Conservation (phyloP, 2,329 filamentous ascomycete genomes). For the Aspergillus sclerotialis region DNA sequence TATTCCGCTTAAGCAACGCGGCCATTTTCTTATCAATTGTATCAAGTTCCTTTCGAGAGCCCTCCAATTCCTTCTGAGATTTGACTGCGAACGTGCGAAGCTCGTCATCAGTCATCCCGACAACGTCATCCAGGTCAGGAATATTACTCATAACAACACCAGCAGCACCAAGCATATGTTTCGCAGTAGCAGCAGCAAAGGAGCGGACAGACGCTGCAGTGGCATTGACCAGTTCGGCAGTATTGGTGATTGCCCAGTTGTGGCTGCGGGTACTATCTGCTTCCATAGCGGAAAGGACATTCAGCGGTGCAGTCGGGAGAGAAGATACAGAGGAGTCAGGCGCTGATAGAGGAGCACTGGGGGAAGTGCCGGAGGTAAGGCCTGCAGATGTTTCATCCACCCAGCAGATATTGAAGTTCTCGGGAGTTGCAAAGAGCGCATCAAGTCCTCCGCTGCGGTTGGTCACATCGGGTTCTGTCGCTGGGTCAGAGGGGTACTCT, state of each 20-base stretch:
- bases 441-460: slow-evolving; percentile 40
- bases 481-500: slow-evolving; percentile 30
- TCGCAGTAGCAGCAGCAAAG: slow-evolving; percentile 28
- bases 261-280: slow-evolving; percentile 31
- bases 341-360: slow-evolving; percentile 13
- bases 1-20: slow-evolving; percentile 36
- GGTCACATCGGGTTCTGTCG: slow-evolving; percentile 34
- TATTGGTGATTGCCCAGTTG: slow-evolving; percentile 31
- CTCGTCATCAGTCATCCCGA: slow-evolving; percentile 36
- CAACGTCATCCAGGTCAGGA: slow-evolving; percentile 33
- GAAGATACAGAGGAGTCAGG: slow-evolving; percentile 17
- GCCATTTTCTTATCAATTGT: slow-evolving; percentile 37
- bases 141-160: slow-evolving; percentile 24
- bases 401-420: slow-evolving; percentile 41
- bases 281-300: slow-evolving; percentile 33
- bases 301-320: slow-evolving; percentile 21
- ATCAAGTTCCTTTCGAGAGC: slow-evolving; percentile 61
- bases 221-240: slow-evolving; percentile 27
- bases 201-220: slow-evolving; percentile 29
- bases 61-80: slow-evolving; percentile 60
- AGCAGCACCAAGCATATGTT: slow-evolving; percentile 30
- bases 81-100: slow-evolving; percentile 32
- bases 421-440: slow-evolving; percentile 37
- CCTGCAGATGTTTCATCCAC: slow-evolving; percentile 28
- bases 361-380: slow-evolving; percentile 19